A percentile compares a stretch with the other conserved stretches of the same genome.
These are phyloP conservation scores for Apiospora sp. DNA, from an alignment of 2,329 filamentous ascomycete species.

Conservation along the genomic window DNA sequence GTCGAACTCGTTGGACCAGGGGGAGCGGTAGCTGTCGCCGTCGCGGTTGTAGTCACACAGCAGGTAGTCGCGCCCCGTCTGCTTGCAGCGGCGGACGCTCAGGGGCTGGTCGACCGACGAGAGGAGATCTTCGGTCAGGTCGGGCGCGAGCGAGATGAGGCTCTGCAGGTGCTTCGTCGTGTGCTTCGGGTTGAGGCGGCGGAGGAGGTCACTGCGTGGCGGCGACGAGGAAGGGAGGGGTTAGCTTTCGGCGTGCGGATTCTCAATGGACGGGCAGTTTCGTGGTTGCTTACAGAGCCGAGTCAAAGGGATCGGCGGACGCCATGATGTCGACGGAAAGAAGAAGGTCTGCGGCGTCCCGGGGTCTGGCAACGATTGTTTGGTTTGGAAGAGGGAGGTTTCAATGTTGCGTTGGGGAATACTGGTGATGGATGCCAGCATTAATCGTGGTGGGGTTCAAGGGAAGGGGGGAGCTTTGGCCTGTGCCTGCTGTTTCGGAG, in stretches of 20 bases:
- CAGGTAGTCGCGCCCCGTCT: conserved; percentile 92
- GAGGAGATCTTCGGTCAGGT: conserved; percentile 95
- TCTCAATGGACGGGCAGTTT: conserved; percentile 15
- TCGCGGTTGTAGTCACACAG: conserved; percentile 99
- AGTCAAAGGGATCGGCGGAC: conserved; percentile 74
- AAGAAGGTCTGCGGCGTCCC: not conserved
- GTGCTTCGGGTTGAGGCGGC: conserved; percentile 93
- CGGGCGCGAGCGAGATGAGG: conserved; percentile 87
- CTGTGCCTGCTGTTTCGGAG: conserved; percentile 6
- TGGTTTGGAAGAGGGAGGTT: not conserved
- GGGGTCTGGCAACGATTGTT: not conserved
- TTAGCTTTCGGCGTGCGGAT: conserved; percentile 28
- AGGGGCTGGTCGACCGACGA: conserved; percentile 97
- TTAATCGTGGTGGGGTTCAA: conserved; percentile 18
- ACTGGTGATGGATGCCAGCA: conserved; percentile 20
- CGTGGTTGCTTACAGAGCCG: conserved; percentile 69
- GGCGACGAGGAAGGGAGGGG: conserved; percentile 53
- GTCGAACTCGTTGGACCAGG: conserved; percentile 99
- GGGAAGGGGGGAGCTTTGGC: conserved; percentile 20
- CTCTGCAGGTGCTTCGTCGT: conserved; percentile 87
- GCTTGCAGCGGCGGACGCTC: conserved; percentile 82
- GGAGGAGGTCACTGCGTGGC: conserved; percentile 85
- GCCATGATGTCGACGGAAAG: conserved; percentile 48
- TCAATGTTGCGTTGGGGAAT: conserved; percentile 7
- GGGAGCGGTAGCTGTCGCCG: conserved; percentile 95